phyloP scores from a whole-genome alignment of 2,329 filamentous ascomycete species.

The Setomelanomma holmii region DNA sequence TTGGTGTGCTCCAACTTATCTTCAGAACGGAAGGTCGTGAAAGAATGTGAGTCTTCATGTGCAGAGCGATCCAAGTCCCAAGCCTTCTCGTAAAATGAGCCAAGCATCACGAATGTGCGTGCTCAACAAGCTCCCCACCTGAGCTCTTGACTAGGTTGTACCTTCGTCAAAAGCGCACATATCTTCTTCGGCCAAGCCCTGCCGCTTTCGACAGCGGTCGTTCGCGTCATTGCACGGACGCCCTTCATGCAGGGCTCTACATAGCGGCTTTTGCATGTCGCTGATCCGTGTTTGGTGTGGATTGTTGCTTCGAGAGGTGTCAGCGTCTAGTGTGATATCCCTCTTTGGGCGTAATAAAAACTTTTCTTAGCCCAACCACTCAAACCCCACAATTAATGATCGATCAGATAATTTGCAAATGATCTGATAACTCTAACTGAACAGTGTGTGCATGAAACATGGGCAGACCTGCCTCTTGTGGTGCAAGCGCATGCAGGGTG shows the following conservation, averaged over 20 bases:
- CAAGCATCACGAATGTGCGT: conserved; percentile 25
- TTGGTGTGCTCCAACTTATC: not conserved
- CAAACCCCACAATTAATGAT: conserved; percentile 34
- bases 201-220: conserved; percentile 16
- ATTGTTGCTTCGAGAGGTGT: conserved; percentile 18
- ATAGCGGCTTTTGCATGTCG: not conserved
- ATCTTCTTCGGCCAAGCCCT: conserved; percentile 12
- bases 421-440: conserved; percentile 44
- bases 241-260: conserved; percentile 10
- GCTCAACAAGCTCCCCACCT: conserved; percentile 17
- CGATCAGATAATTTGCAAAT: conserved; percentile 36
- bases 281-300: conserved; percentile 18
- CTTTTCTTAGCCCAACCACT: not conserved
- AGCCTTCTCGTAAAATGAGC: conserved; percentile 27
- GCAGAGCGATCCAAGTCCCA: conserved; percentile 16
- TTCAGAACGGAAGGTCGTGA: conserved; percentile 2
- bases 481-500: conserved; percentile 29
- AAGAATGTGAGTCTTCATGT: conserved; percentile 13
- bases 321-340: conserved; percentile 15
- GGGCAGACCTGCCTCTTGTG: conserved; percentile 27
- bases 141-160: conserved; percentile 18
- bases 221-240: conserved; percentile 27
- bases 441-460: conserved; percentile 10
- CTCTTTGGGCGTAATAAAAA: conserved; percentile 33
- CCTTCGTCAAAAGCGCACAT: conserved; percentile 12